These are phyloP conservation scores for Sporobolomyces roseus DNA, from an alignment of 768 basidiomycete species.

Conservation along the genomic window DNA sequence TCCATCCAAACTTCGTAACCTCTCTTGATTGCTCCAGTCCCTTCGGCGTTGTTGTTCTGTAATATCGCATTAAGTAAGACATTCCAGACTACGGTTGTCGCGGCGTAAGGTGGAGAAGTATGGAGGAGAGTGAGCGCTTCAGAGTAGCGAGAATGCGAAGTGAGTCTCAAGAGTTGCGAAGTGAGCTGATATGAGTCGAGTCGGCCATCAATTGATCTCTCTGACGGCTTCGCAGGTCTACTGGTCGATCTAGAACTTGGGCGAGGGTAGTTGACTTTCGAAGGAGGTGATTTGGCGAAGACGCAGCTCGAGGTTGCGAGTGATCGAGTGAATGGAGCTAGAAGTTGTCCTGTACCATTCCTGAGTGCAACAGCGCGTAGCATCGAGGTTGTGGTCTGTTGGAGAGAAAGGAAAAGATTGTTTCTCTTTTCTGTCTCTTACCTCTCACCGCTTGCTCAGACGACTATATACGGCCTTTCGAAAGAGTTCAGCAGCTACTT, in stretches of 20 bases:
- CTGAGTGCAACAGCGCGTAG: background rate
- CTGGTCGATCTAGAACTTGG: background rate
- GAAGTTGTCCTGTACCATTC: background rate
- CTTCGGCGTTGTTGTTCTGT: background rate
- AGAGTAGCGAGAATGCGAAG: background rate
- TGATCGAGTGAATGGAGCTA: background rate
- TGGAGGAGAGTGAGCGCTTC: slow-evolving; percentile 14
- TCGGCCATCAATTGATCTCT: background rate
- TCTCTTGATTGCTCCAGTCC: slow-evolving; percentile 4
- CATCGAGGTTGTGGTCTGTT: background rate
- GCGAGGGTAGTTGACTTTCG: too few species aligned
- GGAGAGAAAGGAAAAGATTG: background rate
- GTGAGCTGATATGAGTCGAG: slow-evolving; percentile 33
- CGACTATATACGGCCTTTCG: too few species aligned
- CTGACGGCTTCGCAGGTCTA: background rate
- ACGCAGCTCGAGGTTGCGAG: background rate
- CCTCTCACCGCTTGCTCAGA: background rate
- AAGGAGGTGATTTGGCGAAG: background rate
- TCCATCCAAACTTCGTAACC: slow-evolving; percentile 38
- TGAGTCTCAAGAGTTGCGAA: background rate
- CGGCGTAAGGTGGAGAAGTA: slow-evolving; percentile 1
- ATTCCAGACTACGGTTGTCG: slow-evolving; percentile 39
- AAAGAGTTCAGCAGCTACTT: too few species aligned
- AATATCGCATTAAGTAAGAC: slow-evolving; percentile 27
- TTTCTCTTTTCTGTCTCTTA: background rate